phyloP scores from a whole-genome alignment of 2,329 filamentous ascomycete genomes.

The Sphaceloma murrayae region DNA sequence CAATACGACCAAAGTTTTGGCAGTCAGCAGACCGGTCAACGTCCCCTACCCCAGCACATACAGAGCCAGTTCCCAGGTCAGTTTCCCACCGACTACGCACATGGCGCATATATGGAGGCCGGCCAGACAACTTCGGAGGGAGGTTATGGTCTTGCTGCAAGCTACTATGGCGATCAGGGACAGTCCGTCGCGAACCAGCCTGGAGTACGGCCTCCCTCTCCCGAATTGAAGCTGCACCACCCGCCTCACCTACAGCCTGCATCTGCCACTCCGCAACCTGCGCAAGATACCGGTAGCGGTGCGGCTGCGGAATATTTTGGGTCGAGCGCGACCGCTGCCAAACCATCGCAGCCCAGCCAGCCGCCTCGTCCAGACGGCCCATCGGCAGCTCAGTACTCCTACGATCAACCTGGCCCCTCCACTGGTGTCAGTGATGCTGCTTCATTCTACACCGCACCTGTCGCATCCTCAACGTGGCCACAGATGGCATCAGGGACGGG shows the following conservation, averaged over 20 bases:
- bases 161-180: slow-evolving; percentile 54
- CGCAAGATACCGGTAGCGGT: slow-evolving; percentile 50
- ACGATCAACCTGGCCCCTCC: slow-evolving; percentile 35
- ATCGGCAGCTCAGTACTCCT: slow-evolving; percentile 33
- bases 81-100: slow-evolving; percentile 38
- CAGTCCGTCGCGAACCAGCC: slow-evolving; percentile 51
- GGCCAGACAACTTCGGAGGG: slow-evolving; percentile 26
- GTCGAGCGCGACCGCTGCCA: slow-evolving; percentile 19
- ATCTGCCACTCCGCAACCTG: slow-evolving; percentile 42
- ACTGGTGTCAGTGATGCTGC: slow-evolving; percentile 18
- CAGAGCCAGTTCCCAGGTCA: slow-evolving; percentile 50
- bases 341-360: slow-evolving; percentile 37
- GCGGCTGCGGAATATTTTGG: slow-evolving; percentile 51
- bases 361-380: background rate
- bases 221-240: slow-evolving; percentile 46
- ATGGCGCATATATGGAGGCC: slow-evolving; percentile 36
- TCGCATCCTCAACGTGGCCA: slow-evolving; percentile 18
- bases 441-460: slow-evolving; percentile 23
- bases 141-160: slow-evolving; percentile 44
- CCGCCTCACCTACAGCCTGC: slow-evolving; percentile 46
- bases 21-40: slow-evolving; percentile 17
- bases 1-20: slow-evolving; percentile 22
- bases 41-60: slow-evolving; percentile 24
- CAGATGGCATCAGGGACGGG: too few species aligned
- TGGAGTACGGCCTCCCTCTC: slow-evolving; percentile 45